These are phyloP conservation scores for Cercospora beticola DNA, from an alignment of 2,329 filamentous ascomycete species.

Conservation along the genomic window DNA sequence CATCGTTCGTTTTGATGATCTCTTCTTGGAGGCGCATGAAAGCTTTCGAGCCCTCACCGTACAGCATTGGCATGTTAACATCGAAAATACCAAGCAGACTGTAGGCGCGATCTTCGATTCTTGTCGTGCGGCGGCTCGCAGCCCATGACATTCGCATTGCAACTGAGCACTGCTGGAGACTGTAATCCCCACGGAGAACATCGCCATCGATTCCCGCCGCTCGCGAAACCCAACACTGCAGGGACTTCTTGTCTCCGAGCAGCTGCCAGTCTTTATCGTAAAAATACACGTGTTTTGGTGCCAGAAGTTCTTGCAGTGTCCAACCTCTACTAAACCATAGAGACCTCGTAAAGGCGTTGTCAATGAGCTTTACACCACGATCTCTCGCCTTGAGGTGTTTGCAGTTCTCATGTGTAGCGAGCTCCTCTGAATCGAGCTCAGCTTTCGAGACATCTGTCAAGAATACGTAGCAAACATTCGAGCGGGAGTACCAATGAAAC, in stretches of 20 bases:
- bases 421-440: background rate
- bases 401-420: background rate
- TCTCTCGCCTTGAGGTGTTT: background rate
- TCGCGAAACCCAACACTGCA: background rate
- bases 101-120: background rate
- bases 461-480: background rate
- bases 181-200: background rate
- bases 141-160: background rate
- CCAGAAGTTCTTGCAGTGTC: background rate
- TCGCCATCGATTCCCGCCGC: background rate
- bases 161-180: background rate
- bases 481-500: background rate
- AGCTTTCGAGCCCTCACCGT: background rate
- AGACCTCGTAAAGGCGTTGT: background rate
- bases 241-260: background rate
- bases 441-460: background rate
- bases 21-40: background rate
- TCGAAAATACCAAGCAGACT: background rate
- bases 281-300: background rate
- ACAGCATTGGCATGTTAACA: constrained; percentile 2
- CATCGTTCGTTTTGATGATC: background rate
- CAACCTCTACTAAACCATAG: background rate
- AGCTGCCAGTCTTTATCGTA: background rate
- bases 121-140: background rate
- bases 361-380: background rate